Base-by-base conservation (phyloP, 2,329 filamentous ascomycete species). In the Fonsecaea nubica region DNA sequence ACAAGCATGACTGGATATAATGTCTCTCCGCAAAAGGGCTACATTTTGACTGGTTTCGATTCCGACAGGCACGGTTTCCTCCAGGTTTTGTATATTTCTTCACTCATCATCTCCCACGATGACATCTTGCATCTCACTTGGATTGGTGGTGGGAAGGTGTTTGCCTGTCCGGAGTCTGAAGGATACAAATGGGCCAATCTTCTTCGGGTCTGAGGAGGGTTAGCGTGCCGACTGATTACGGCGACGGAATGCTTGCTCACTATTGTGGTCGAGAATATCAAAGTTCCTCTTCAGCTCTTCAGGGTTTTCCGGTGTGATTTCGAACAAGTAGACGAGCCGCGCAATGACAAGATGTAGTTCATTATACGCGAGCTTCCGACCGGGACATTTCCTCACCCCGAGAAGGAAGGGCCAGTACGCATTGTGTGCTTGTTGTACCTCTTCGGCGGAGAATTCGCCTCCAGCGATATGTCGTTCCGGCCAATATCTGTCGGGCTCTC, bases 201-300 rank as follows among this genome's bases (percentile, higher is more conserved):
- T 58, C 55, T 58, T 58, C 55, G 55, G 55, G 35, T 58, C 55
- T 58, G 55, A 12, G 55, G 55, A 18, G 21, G 38, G 30, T 58
- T 15, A 58, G 55, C 21, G 10, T 18, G 8, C 3, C 4, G 2
- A 4, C 15, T 53, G 18, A 38, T 36, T 13, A n/a, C n/a, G n/a
- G n/a, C n/a, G n/a, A n/a, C 40, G 32, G 2, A 40, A 58, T 6
- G n/a, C n/a, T 5, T n/a, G 40, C 55, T 40, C 18, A 58, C 55
- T 58, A 18, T 35, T n/a, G 36, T 58, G 55, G 40, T 58, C 55
- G 12, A 58, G 36, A 38, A 58, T 58, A 21, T 58, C 32, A 33
- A 58, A 58, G 21, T 58, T 58, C 55, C 25, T 58, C 33, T 40
- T 3, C 15, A 58, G 25, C 55, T 58, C 55, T 21, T 58, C 30